These are phyloP conservation scores for Fusarium veterinarium DNA, from an alignment of 2,329 filamentous ascomycete genomes.

Conservation along the genomic window DNA sequence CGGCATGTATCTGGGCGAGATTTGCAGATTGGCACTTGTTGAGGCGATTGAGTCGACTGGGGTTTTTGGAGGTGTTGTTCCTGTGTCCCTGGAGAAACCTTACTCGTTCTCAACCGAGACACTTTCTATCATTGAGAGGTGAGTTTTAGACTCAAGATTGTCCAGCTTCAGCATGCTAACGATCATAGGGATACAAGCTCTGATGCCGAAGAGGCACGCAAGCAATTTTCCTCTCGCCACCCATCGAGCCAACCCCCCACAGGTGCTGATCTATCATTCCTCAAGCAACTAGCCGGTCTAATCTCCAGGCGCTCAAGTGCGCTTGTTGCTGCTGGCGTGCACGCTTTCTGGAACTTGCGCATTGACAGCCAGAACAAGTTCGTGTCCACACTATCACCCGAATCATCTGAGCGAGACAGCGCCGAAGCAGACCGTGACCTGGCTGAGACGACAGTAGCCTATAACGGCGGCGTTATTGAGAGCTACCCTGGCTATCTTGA, in stretches of 20 bases:
- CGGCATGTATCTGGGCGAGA: slow-evolving; percentile 75
- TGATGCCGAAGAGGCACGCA: slow-evolving; percentile 57
- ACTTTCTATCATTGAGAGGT: slow-evolving; percentile 68
- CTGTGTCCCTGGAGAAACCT: slow-evolving; percentile 61
- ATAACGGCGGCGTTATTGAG: slow-evolving; percentile 83
- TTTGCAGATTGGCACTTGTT: slow-evolving; percentile 67
- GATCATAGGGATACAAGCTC: slow-evolving; percentile 57
- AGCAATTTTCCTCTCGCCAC: slow-evolving; percentile 62
- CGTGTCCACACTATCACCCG: slow-evolving; percentile 45
- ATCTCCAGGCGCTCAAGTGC: slow-evolving; percentile 69
- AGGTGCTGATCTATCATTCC: slow-evolving; percentile 60
- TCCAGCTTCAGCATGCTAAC: slow-evolving; percentile 34
- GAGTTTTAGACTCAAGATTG: slow-evolving; percentile 43
- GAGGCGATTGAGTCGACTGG: slow-evolving; percentile 68
- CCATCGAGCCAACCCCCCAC: slow-evolving; percentile 58
- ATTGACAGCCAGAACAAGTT: slow-evolving; percentile 58
- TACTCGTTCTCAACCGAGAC: slow-evolving; percentile 73
- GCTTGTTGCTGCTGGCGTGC: slow-evolving; percentile 68
- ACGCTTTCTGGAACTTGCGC: slow-evolving; percentile 68
- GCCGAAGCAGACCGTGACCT: slow-evolving; percentile 64
- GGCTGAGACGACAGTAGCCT: slow-evolving; percentile 72
- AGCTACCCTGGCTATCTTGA: slow-evolving; percentile 77
- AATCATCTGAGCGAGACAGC: slow-evolving; percentile 53
- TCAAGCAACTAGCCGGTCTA: slow-evolving; percentile 64
- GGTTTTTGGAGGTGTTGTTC: slow-evolving; percentile 67